These are phyloP conservation scores for Megacollybia marginata DNA, from an alignment of 768 basidiomycete genomes.

Conservation along the genomic window DNA sequence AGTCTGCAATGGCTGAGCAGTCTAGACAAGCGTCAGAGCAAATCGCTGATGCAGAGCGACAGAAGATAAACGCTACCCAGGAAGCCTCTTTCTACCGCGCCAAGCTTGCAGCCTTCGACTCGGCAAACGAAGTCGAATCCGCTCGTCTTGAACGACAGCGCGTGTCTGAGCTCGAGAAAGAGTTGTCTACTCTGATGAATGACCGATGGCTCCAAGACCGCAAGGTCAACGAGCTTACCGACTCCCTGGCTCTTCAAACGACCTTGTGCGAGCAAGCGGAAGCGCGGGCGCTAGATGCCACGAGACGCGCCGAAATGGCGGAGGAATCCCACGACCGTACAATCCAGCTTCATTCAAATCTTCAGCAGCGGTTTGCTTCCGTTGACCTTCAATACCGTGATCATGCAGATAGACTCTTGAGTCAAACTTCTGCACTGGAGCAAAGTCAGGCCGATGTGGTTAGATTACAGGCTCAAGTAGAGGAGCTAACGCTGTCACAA, in stretches of 20 bases:
- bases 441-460: constrained; percentile 76
- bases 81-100: constrained; percentile 96
- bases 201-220: constrained; percentile 64
- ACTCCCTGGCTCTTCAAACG: constrained; percentile 71
- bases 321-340: constrained; percentile 64
- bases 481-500: constrained; percentile 59
- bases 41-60: constrained; percentile 71
- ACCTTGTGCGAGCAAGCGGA: constrained; percentile 74
- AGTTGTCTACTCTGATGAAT: constrained; percentile 51
- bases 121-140: constrained; percentile 55
- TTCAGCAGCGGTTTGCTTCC: constrained; percentile 55
- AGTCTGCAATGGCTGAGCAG: constrained; percentile 73
- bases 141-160: constrained; percentile 75
- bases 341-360: constrained; percentile 55
- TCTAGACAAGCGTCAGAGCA: constrained; percentile 71
- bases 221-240: constrained; percentile 62
- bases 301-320: constrained; percentile 66
- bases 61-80: constrained; percentile 73
- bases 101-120: constrained; percentile 84
- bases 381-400: constrained; percentile 68
- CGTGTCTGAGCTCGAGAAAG: constrained; percentile 63
- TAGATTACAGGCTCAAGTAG: constrained; percentile 56
- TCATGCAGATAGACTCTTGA: constrained; percentile 65
- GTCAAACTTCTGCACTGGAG: constrained; percentile 66
- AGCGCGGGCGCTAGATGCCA: constrained; percentile 66